Evolutionary conservation across 2,329 filamentous ascomycete genomes (phyloP), one percentile per base, ranked within the genome.

Genomic region (Emericellopsis cladophorae): DNA sequence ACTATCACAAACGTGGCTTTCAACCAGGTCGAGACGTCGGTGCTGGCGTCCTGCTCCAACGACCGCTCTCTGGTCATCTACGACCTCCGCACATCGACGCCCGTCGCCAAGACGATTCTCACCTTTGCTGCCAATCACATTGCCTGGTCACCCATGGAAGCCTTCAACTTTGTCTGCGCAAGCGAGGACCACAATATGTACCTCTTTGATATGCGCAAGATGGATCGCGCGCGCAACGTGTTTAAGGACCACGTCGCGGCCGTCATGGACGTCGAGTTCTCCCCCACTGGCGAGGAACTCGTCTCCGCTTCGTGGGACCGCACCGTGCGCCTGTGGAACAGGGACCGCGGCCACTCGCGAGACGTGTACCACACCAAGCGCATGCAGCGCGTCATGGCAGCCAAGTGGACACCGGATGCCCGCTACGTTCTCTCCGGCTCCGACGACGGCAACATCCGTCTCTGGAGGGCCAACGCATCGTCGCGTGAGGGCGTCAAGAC

Each of bases 341-440:
- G 84, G 42, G 76, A 81, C 48, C 69, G 81, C 46, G 90, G 90
- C 21, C 86, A 92, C 61, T 89, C 84, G 12, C 75, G 89, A 51
- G 92, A 98, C 55, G 79, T 95, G 38, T 98, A 96, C 64, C 89
- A 96, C 67, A 96, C 92, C 15, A 94, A 95, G 65, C 80, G 92
- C 47, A 95, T 95, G 90, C 90, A 96, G 67, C 77, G 90, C 50
- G 88, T 95, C 42, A 93, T 93, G 66, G 81, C 82, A 9, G 79
- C 79, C 37, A 77, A 76, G 46, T 96, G 84, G 72, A 92, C 88
- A 0, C 84, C 88, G 6, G 92, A 98, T 59, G 81, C 83, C 49
- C 85, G 85, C 52, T 98, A 94, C 58, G 65, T 98, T 18, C 73
- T 98, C 37, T 88, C 84, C 5, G 92, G 90, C 35, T 92, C 84